Conservation (phyloP, 2,329 filamentous ascomycete genomes). For the Cladophialophora exuberans region DNA sequence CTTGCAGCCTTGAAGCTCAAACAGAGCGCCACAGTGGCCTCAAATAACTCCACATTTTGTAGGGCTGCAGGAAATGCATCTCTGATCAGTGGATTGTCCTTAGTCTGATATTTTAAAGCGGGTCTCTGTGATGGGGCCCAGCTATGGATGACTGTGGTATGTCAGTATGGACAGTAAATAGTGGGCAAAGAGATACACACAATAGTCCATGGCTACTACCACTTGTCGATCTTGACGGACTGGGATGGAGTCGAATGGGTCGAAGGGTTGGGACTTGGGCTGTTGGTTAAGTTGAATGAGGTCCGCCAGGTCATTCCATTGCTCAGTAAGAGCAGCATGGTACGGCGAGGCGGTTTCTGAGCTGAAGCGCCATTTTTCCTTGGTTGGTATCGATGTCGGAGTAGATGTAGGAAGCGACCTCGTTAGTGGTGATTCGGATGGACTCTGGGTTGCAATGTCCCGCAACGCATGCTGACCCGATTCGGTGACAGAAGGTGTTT, state of each 20-base stretch:
- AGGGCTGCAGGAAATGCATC: conserved; percentile 22
- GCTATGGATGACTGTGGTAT: conserved; percentile 16
- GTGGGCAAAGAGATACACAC: conserved; percentile 1
- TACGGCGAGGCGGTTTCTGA: background rate
- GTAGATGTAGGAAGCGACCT: background rate
- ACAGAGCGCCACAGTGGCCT: conserved; percentile 23
- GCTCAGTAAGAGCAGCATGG: background rate
- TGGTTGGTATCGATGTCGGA: background rate
- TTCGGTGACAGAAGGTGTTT: background rate
- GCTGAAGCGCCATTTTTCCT: background rate
- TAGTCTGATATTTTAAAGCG: conserved; percentile 23
- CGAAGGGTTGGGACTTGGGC: conserved; percentile 19
- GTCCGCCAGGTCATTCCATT: background rate
- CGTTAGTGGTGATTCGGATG: background rate
- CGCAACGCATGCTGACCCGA: background rate
- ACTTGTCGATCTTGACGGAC: conserved; percentile 19
- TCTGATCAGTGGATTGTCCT: conserved; percentile 26
- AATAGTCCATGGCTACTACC: conserved; percentile 22
- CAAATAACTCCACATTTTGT: conserved; percentile 26
- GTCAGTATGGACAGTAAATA: conserved; percentile 4
- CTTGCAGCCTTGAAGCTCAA: conserved; percentile 23
- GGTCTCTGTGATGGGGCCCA: conserved; percentile 26
- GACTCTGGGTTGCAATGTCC: background rate
- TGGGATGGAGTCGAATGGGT: conserved; percentile 21
- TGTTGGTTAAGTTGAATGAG: conserved; percentile 7